Conservation (phyloP, 768 basidiomycete genomes). For the Lentinula lateritia region DNA sequence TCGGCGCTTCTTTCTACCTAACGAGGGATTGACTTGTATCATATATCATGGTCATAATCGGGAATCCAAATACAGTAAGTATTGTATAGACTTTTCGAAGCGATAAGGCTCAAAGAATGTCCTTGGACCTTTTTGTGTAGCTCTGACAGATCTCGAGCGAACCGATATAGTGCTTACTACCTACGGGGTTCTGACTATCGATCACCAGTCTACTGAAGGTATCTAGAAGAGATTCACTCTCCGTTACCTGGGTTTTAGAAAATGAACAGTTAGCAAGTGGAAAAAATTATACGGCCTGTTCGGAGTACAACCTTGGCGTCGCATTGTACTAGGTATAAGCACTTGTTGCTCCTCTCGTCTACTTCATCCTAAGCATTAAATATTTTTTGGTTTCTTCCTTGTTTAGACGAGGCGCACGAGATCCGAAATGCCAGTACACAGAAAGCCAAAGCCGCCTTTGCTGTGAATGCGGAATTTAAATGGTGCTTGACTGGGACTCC, state of each 20-base stretch:
- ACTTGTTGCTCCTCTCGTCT: conserved; percentile 1
- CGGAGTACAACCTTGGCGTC: conserved; percentile 68
- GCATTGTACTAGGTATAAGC: conserved; percentile 73
- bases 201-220: conserved; percentile 48
- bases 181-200: conserved; percentile 77
- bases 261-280: conserved; percentile 27
- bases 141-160: conserved; percentile 44
- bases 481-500: conserved; percentile 93
- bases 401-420: conserved; percentile 83
- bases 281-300: conserved; percentile 64
- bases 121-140: conserved; percentile 24
- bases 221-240: conserved; percentile 28
- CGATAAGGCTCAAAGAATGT: not conserved
- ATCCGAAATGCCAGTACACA: conserved; percentile 68
- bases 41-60: conserved; percentile 63
- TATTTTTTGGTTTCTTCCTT: not conserved
- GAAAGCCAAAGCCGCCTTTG: conserved; percentile 69
- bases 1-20: conserved; percentile 43
- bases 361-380: not conserved
- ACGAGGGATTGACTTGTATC: conserved; percentile 57
- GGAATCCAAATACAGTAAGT: not conserved
- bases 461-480: conserved; percentile 70
- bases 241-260: conserved; percentile 36
- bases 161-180: conserved; percentile 82
- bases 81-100: not conserved